These are phyloP conservation scores for Kwoniella bestiolae DNA, from an alignment of 768 basidiomycete species.

Conservation along the genomic window DNA sequence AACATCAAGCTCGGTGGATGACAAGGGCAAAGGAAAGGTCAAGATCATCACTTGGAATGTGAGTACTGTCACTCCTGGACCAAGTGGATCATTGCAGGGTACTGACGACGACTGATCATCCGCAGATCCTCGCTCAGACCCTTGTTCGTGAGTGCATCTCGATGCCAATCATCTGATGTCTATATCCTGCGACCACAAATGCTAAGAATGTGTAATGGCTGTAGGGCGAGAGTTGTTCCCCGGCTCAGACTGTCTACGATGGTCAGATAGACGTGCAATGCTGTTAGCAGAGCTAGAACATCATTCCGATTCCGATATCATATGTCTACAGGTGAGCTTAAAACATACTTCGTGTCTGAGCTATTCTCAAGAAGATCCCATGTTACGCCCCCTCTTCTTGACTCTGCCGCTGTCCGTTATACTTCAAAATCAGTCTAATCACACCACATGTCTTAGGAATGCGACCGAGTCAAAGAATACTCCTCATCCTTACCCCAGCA, in stretches of 20 bases:
- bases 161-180: not conserved
- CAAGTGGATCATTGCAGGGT: not conserved
- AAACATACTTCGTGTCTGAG: no score
- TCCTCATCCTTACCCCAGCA: constrained; percentile 71
- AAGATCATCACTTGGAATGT: constrained; percentile 56
- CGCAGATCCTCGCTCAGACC: constrained; percentile 53
- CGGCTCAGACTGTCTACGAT: constrained; percentile 72
- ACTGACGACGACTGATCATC: not conserved
- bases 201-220: not conserved
- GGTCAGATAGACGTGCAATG: constrained; percentile 73
- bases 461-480: constrained; percentile 77
- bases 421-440: no score
- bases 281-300: constrained; percentile 73
- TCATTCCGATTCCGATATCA: constrained; percentile 70
- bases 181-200: not conserved
- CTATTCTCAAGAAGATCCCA: no score
- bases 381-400: no score
- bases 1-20: not conserved
- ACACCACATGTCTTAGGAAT: constrained; percentile 69
- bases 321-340: constrained; percentile 77
- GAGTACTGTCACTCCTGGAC: constrained; percentile 13
- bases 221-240: constrained; percentile 56
- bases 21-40: constrained; percentile 6
- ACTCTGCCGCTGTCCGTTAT: not conserved
- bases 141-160: constrained; percentile 46